Percentiles rank a stretch among this genome's conserved stretches.
Evolutionary conservation across 140 eudicot species (phyloP).

Genomic region (Senecio squalidus): DNA sequence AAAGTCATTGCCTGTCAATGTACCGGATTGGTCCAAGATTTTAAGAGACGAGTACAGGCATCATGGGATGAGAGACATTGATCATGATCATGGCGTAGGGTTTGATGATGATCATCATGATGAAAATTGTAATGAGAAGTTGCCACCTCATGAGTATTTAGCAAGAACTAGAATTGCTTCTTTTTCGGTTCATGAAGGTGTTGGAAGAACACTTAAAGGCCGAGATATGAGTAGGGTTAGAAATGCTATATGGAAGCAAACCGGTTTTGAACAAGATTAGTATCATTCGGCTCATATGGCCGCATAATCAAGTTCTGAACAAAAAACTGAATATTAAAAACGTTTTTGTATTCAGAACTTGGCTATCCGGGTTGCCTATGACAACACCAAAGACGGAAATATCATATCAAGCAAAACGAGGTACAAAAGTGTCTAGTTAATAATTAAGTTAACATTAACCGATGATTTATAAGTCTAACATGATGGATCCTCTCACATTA

Average conservation of each 20-base stretch:
- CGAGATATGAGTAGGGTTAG: constrained; percentile 60
- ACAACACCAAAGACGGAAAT: neutral
- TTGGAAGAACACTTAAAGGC: constrained; percentile 55
- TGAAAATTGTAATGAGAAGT: constrained; percentile 18
- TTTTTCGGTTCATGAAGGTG: constrained; percentile 58
- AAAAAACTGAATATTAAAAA: neutral
- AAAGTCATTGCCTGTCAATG: constrained; percentile 49
- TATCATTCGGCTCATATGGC: neutral
- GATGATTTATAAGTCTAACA: constrained; percentile 22
- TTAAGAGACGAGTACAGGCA: constrained; percentile 29
- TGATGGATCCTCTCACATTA: constrained; percentile 1
- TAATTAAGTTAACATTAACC: constrained; percentile 28
- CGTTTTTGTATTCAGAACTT: neutral
- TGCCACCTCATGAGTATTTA: constrained; percentile 56
- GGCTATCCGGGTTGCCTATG: neutral
- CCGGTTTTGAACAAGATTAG: constrained; percentile 51
- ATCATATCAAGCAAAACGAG: neutral
- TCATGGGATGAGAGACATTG: constrained; percentile 18
- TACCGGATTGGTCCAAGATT: constrained; percentile 60
- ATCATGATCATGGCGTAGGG: constrained; percentile 1
- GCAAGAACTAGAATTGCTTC: constrained; percentile 51
- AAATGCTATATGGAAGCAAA: constrained; percentile 59
- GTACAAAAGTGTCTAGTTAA: constrained; percentile 4
- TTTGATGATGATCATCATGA: constrained; percentile 15
- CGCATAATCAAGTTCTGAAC: neutral